phyloP scores from a whole-genome alignment of 1,284 basidiomycete genomes.

The Ganoderma leucocontextum region DNA sequence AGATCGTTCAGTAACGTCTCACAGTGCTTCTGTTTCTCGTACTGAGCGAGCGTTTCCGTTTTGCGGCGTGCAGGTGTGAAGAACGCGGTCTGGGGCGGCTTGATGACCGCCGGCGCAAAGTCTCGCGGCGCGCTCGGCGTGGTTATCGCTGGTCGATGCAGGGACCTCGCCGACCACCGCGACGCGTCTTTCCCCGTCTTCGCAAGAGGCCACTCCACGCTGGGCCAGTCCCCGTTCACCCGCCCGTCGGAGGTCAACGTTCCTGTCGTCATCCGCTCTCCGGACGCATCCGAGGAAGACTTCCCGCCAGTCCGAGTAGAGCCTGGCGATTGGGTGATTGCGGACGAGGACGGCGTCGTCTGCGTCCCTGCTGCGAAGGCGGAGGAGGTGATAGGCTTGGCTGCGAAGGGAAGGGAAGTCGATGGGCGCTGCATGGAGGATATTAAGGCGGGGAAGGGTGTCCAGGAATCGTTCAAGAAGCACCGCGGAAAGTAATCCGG shows the following conservation, averaged over 20 bases:
- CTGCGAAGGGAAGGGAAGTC: conserved; percentile 66
- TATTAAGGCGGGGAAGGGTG: conserved; percentile 76
- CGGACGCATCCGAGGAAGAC: conserved; percentile 39
- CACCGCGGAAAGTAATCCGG: conserved; percentile 62
- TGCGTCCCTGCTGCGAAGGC: conserved; percentile 73
- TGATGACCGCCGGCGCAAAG: conserved; percentile 89
- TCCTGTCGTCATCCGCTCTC: conserved; percentile 70
- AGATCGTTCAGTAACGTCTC: conserved; percentile 56
- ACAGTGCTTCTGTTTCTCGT: not conserved
- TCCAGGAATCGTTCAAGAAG: conserved; percentile 81
- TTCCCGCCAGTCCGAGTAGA: conserved; percentile 69
- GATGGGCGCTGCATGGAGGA: conserved; percentile 84
- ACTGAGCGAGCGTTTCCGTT: conserved; percentile 18
- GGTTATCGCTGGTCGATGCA: conserved; percentile 84
- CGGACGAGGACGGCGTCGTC: conserved; percentile 92
- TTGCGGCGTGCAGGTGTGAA: conserved; percentile 61
- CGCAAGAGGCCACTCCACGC: conserved; percentile 82
- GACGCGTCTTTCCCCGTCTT: conserved; percentile 78
- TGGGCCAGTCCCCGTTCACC: conserved; percentile 91
- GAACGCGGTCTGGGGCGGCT: conserved; percentile 91
- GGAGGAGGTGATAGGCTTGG: conserved; percentile 67
- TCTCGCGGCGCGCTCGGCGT: conserved; percentile 75
- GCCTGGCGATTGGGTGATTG: conserved; percentile 87
- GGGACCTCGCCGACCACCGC: conserved; percentile 84
- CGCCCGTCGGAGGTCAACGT: conserved; percentile 83